Percentiles rank a stretch among this genome's conserved stretches.
These are phyloP conservation scores for Primulina huaijiensis DNA, from an alignment of 257 asterid genomes.

Conservation along the genomic window DNA sequence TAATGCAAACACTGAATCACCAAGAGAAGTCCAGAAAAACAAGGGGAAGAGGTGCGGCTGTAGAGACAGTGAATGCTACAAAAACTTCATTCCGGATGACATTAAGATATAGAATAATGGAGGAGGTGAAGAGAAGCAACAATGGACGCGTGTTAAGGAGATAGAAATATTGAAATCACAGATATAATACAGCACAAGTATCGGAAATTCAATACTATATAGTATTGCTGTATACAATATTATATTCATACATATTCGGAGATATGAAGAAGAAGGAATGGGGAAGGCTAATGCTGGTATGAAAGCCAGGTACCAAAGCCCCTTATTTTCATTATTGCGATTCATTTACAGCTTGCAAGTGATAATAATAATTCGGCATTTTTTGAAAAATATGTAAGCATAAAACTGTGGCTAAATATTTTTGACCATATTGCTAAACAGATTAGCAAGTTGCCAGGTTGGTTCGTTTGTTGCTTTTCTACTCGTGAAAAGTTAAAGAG, in stretches of 20 bases:
- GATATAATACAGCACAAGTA: not conserved
- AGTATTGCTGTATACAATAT: not conserved
- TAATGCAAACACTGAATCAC: not conserved
- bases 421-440: not conserved
- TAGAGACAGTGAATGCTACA: constrained; percentile 15
- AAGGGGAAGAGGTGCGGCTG: not conserved
- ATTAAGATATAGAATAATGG: not conserved
- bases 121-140: constrained; percentile 9
- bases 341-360: constrained; percentile 49
- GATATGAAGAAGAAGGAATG: not conserved
- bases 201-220: not conserved
- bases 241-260: not conserved
- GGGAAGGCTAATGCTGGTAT: constrained; percentile 24
- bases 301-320: constrained; percentile 29
- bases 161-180: not conserved
- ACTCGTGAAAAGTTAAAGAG: constrained; percentile 19
- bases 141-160: constrained; percentile 21
- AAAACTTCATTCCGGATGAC: constrained; percentile 20
- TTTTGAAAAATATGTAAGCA: constrained; percentile 18
- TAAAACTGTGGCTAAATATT: not conserved
- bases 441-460: not conserved
- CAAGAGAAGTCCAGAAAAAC: not conserved
- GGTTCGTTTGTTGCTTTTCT: not conserved
- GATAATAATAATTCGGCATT: not conserved
- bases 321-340: constrained; percentile 17